These are phyloP conservation scores for Botrytis hyacinthi DNA, from an alignment of 2,329 filamentous ascomycete species.

Conservation along the genomic window DNA sequence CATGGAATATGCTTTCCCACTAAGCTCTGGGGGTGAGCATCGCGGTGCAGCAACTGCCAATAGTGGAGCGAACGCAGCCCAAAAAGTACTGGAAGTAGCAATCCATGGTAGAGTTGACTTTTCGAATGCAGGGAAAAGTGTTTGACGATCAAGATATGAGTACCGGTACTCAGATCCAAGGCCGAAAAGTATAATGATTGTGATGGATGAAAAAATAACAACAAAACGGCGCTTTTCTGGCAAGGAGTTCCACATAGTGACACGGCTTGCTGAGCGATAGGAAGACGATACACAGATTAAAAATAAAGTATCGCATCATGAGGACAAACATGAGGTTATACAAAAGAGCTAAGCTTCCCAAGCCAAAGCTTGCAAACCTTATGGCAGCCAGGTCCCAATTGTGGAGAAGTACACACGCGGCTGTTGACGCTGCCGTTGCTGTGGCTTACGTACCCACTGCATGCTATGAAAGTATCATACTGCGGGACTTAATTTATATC, in stretches of 20 bases:
- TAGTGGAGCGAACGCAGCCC: constrained; percentile 26
- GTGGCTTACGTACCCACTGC: neutral
- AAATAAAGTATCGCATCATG: neutral
- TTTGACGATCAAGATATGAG: constrained; percentile 4
- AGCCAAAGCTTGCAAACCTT: neutral
- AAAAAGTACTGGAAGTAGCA: constrained; percentile 22
- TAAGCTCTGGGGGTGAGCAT: constrained; percentile 22
- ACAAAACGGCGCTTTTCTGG: neutral
- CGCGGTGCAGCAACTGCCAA: constrained; percentile 26
- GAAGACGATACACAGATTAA: neutral
- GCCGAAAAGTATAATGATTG: neutral
- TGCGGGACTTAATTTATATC: neutral
- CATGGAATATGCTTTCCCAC: constrained; percentile 17
- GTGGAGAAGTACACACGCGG: constrained; percentile 8
- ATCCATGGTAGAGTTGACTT: neutral
- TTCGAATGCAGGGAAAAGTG: neutral
- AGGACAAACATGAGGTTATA: neutral
- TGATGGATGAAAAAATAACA: neutral
- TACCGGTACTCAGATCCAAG: constrained; percentile 8
- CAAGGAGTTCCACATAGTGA: neutral
- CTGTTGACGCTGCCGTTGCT: neutral
- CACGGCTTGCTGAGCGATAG: neutral
- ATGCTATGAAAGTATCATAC: neutral
- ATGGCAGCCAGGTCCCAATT: no score
- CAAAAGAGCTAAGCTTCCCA: neutral